Evolutionary conservation across 768 basidiomycete species (phyloP), one percentile per base, ranked within the genome.

Genomic region (Mycena olivaceomarginata): DNA sequence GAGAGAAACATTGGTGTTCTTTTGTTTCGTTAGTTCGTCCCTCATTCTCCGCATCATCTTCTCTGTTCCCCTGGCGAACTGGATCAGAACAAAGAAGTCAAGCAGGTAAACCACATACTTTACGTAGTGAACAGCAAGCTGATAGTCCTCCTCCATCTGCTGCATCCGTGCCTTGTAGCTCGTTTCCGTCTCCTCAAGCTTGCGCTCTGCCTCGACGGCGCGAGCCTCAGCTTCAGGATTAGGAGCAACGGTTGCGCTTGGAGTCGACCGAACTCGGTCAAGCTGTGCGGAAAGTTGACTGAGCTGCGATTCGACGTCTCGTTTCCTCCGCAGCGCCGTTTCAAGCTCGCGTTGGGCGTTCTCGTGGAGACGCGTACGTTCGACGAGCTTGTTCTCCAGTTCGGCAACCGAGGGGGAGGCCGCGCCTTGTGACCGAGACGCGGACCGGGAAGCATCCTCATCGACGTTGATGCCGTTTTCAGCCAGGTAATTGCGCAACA

Each of bases 1-100:
- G 39, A 99, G 92, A 72, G 90, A 88, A 59, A 93, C 88, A 82
- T 97, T 98, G 60, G 93, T 85, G 63, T 89, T 89, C 87, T 98
- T 99, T 86, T 98, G 96, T 87, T 95, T 98, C 79, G 92, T 95
- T 73, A 99, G 87, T 82, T 99, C 98, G 72, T 98, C 98, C 85
- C 97, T 96, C 94, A 99, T 96, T 80, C 95, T 93, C 80, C 97
- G 93, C 89, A 99, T 95, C 93, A 99, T 97, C 87, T 98, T 98
- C 86, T 99, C 98, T 1, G 98, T 99, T 60, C 97, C 97, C 91
- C 96, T 97, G 82, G 31, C 77, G 45, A 79, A 40, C 39, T 75
- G 71, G 46, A 46, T 81, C 41, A 78, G 81, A 43, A 82, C 25
- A 56, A 67, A 72, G 67, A 72, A 70, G 70, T 76, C 70, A 62